Evolutionary conservation across 2,329 filamentous ascomycete species (phyloP).

Genomic region (Paraphaeosphaeria sporulosa): DNA sequence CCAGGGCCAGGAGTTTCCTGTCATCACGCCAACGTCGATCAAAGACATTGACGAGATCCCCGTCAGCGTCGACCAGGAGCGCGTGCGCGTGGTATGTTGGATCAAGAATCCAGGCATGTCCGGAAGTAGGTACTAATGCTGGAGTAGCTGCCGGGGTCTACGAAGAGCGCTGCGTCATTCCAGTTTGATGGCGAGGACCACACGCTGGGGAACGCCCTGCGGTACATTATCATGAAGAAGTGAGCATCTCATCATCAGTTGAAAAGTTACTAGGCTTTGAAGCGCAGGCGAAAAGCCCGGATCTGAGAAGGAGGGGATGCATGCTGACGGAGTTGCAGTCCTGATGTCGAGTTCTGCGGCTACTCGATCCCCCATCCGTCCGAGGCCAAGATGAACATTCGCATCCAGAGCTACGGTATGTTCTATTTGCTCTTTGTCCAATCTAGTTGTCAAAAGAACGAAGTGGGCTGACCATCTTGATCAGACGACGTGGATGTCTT

Average conservation of each 20-base stretch:
- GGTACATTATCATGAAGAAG: constrained; percentile 99
- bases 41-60: constrained; percentile 37
- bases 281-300: neutral
- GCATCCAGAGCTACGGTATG: constrained; percentile 94
- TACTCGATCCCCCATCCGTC: constrained; percentile 98
- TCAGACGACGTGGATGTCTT: constrained; percentile 80
- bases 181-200: constrained; percentile 95
- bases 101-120: too few relatives aligned
- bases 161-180: constrained; percentile 88
- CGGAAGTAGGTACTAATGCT: neutral
- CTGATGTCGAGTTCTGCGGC: constrained; percentile 96
- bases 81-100: constrained; percentile 54
- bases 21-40: constrained; percentile 35
- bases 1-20: constrained; percentile 20
- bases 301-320: too few relatives aligned
- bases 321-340: constrained; percentile 62
- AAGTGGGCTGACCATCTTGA: constrained; percentile 15
- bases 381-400: constrained; percentile 93
- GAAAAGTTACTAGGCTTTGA: too few relatives aligned
- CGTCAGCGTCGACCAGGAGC: constrained; percentile 49
- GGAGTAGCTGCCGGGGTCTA: constrained; percentile 79
- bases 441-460: too few relatives aligned
- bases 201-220: constrained; percentile 90
- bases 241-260: constrained; percentile 57
- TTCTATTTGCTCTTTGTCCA: neutral